Evolutionary conservation across 1,284 basidiomycete genomes (phyloP).

Genomic region (Cutaneotrichosporon mucoides): DNA sequence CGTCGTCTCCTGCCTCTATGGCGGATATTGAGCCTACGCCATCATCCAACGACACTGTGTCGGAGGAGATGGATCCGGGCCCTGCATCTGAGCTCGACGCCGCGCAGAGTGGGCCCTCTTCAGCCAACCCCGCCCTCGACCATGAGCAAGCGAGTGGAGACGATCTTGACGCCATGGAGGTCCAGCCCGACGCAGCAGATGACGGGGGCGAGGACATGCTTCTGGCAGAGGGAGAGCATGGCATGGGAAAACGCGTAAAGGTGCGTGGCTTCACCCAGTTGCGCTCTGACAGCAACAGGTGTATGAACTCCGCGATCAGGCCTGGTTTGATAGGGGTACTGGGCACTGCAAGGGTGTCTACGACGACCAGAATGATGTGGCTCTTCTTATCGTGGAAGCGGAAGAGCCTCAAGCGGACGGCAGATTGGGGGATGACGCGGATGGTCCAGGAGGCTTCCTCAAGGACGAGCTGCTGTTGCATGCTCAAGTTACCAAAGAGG

Average conservation of each 20-base stretch:
- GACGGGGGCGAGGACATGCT: conserved; percentile 16
- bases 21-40: conserved; percentile 19
- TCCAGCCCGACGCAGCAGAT: conserved; percentile 10
- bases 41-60: conserved; percentile 36
- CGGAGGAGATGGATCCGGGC: conserved; percentile 14
- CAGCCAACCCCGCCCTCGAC: neutral
- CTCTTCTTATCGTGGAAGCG: conserved; percentile 75
- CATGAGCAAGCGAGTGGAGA: neutral
- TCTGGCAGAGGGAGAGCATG: conserved; percentile 10
- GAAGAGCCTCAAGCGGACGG: conserved; percentile 67
- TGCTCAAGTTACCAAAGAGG: conserved; percentile 55
- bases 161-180: conserved; percentile 13
- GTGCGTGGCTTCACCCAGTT: conserved; percentile 2
- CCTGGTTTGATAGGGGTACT: conserved; percentile 90
- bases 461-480: conserved; percentile 42
- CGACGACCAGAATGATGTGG: conserved; percentile 69
- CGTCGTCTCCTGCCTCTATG: conserved; percentile 10
- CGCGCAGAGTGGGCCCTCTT: neutral
- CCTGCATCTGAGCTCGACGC: neutral
- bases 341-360: conserved; percentile 88
- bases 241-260: conserved; percentile 25
- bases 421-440: conserved; percentile 20
- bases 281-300: conserved; percentile 56
- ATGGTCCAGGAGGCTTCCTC: conserved; percentile 43
- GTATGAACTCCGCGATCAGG: conserved; percentile 80